Percentiles rank a stretch among this genome's conserved stretches.
Conservation (phyloP, 2,329 filamentous ascomycete species). For the Fusarium begoniae region DNA sequence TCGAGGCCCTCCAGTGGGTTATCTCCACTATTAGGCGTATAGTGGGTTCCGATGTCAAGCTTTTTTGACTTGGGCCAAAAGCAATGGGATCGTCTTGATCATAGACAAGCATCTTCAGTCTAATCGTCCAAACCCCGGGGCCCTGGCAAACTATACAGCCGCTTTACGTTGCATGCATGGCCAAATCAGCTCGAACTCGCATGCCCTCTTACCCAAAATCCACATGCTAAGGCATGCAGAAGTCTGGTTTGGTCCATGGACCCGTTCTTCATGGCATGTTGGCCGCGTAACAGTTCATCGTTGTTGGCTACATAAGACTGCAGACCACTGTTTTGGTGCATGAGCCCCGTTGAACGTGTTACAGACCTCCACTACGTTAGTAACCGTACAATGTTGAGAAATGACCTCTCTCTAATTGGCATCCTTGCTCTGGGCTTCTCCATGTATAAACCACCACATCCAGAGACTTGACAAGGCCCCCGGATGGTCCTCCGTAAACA, state of each 20-base stretch:
- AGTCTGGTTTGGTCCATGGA: constrained; percentile 10
- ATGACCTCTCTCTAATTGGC: constrained; percentile 9
- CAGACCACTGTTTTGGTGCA: constrained; percentile 18
- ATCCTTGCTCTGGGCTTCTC: constrained; percentile 13
- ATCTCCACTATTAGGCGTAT: constrained; percentile 23
- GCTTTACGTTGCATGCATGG: constrained; percentile 25
- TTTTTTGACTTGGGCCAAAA: constrained; percentile 19
- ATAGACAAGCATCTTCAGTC: neutral
- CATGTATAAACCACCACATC: constrained; percentile 29
- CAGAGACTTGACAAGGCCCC: neutral
- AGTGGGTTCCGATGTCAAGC: neutral
- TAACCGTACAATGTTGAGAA: constrained; percentile 15
- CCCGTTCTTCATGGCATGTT: constrained; percentile 17
- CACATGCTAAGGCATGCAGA: constrained; percentile 26
- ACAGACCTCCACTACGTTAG: constrained; percentile 7
- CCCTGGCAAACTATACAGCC: constrained; percentile 7
- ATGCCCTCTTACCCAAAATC: constrained; percentile 13
- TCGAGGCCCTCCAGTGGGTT: constrained; percentile 26
- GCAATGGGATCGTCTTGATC: constrained; percentile 3
- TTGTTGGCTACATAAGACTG: constrained; percentile 25
- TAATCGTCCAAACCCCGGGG: neutral
- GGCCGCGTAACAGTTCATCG: constrained; percentile 18
- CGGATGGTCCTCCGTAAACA: neutral
- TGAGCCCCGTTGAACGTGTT: constrained; percentile 14
- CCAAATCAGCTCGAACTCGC: constrained; percentile 21